Evolutionary conservation across 306 rosid genomes (phyloP).

Genomic region (Urtica urens): DNA sequence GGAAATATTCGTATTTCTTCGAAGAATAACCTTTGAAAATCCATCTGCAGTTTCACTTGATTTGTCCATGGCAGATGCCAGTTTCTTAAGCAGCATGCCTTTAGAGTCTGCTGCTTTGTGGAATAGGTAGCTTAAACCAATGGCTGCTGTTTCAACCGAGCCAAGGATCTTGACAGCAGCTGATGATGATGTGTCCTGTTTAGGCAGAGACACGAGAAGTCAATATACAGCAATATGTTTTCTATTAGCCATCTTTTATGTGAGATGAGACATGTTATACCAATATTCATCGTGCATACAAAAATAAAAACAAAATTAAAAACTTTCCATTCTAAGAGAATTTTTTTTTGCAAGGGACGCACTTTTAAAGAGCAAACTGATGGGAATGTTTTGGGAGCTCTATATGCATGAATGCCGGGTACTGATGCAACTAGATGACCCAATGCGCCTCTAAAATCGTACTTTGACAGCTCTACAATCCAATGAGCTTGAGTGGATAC

Average conservation of each 20-base stretch:
- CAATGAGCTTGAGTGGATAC: slow-evolving; percentile 63
- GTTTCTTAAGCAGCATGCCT: slow-evolving; percentile 38
- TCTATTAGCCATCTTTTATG: slow-evolving; percentile 13
- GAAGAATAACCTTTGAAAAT: slow-evolving; percentile 34
- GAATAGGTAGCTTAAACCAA: slow-evolving; percentile 69
- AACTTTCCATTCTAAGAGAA: too few species aligned
- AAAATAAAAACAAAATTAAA: background rate
- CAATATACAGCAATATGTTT: slow-evolving; percentile 15
- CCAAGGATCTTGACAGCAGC: slow-evolving; percentile 38
- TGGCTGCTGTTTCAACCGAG: slow-evolving; percentile 60
- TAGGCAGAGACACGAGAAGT: slow-evolving; percentile 21
- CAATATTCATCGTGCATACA: too few species aligned
- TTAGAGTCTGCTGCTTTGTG: slow-evolving; percentile 44
- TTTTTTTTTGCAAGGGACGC: too few species aligned
- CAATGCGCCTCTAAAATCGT: slow-evolving; percentile 58
- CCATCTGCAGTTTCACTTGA: slow-evolving; percentile 30
- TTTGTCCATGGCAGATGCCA: slow-evolving; percentile 48
- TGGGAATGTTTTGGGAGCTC: slow-evolving; percentile 27
- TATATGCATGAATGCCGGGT: slow-evolving; percentile 60
- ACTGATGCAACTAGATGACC: slow-evolving; percentile 68
- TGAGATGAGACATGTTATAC: too few species aligned
- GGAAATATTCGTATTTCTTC: slow-evolving; percentile 47
- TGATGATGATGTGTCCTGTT: slow-evolving; percentile 21
- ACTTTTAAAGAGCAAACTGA: slow-evolving; percentile 21
- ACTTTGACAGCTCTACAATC: slow-evolving; percentile 55